Evolutionary conservation across 352 stramenopile species (phyloP).

Genomic region (Pythium dissotocum): DNA sequence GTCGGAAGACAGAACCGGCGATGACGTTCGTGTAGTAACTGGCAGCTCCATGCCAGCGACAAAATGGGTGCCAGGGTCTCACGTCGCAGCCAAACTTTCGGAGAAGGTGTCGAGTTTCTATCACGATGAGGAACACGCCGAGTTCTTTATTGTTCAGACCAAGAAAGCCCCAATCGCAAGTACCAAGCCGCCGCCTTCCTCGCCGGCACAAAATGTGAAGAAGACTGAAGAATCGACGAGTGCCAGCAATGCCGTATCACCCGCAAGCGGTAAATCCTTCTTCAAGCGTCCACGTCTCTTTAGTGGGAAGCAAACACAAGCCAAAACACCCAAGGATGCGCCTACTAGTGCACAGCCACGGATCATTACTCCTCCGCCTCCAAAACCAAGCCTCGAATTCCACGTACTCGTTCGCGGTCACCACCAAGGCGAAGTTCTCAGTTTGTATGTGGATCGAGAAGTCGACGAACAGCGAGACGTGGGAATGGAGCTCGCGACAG

Average conservation of each 20-base stretch:
- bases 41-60: conserved; percentile 21
- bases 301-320: conserved; percentile 17
- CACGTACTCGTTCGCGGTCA: conserved; percentile 36
- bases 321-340: neutral
- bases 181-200: neutral
- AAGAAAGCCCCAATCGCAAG: conserved; percentile 18
- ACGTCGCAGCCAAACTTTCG: conserved; percentile 33
- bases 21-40: neutral
- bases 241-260: neutral
- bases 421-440: conserved; percentile 21
- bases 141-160: conserved; percentile 17
- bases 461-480: conserved; percentile 6
- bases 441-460: conserved; percentile 20
- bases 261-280: conserved; percentile 18
- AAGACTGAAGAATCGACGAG: neutral
- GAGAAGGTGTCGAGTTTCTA: conserved; percentile 42
- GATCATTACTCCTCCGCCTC: neutral
- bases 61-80: conserved; percentile 27
- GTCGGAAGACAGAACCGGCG: neutral
- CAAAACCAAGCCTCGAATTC: conserved; percentile 15
- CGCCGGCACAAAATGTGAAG: neutral
- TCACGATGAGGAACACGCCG: neutral
- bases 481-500: conserved; percentile 23
- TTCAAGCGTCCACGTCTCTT: conserved; percentile 38
- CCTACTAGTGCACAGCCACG: neutral